These are phyloP conservation scores for Glycine soja DNA, from an alignment of 306 rosid species.

Conservation along the genomic window DNA sequence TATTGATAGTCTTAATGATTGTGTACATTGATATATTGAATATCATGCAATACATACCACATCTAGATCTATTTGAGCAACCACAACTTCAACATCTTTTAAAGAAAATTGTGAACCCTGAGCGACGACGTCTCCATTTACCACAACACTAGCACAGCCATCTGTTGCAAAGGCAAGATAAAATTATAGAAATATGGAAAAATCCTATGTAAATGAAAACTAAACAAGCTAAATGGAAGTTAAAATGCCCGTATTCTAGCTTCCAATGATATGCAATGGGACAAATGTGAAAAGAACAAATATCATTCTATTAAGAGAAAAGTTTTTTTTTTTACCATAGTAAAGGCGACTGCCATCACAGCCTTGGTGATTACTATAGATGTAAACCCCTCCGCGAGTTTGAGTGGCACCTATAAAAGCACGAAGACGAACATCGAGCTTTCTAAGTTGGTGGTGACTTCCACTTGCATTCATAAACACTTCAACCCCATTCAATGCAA, in stretches of 20 bases:
- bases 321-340: conserved; percentile 63
- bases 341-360: conserved; percentile 98
- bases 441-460: conserved; percentile 97
- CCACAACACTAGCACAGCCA: conserved; percentile 89
- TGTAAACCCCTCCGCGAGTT: conserved; percentile 93
- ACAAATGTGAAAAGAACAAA: conserved; percentile 21
- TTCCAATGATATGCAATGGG: conserved; percentile 19
- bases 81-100: conserved; percentile 85
- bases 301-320: conserved; percentile 1
- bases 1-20: conserved; percentile 17
- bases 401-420: conserved; percentile 91
- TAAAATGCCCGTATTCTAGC: conserved; percentile 33
- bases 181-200: conserved; percentile 30
- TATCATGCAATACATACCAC: conserved; percentile 66
- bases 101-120: conserved; percentile 97
- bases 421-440: conserved; percentile 91
- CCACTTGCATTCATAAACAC: conserved; percentile 98
- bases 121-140: conserved; percentile 90
- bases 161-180: conserved; percentile 57
- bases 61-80: conserved; percentile 91
- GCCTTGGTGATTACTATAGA: conserved; percentile 96
- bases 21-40: conserved; percentile 25
- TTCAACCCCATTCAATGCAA: conserved; percentile 96
- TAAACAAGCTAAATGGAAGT: conserved; percentile 39
- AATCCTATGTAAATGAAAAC: conserved; percentile 24